These are phyloP conservation scores for Colletotrichum euphorbiae DNA, from an alignment of 2,329 filamentous ascomycete species.

Conservation along the genomic window DNA sequence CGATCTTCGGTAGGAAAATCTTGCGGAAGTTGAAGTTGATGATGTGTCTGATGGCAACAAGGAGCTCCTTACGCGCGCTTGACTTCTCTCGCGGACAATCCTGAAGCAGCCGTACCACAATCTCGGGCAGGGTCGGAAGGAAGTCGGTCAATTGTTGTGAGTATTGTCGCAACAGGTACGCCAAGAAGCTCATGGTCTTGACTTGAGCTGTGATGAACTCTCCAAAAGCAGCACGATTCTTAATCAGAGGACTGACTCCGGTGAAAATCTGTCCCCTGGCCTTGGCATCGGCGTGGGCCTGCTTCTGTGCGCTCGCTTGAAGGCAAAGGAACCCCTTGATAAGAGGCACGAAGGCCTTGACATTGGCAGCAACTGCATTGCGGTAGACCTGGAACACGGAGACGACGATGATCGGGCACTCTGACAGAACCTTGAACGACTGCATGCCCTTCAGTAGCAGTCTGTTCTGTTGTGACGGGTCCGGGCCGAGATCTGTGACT, in stretches of 20 bases:
- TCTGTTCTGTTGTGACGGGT: constrained; percentile 83
- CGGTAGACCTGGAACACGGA: constrained; percentile 97
- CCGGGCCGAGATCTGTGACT: constrained; percentile 82
- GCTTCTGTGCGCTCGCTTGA: constrained; percentile 92
- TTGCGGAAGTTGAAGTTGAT: constrained; percentile 99
- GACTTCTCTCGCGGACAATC: constrained; percentile 97
- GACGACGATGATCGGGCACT: constrained; percentile 98
- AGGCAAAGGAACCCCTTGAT: constrained; percentile 91
- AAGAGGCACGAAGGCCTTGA: constrained; percentile 90
- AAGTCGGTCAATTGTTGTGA: constrained; percentile 90
- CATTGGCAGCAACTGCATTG: constrained; percentile 81
- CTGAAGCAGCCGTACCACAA: constrained; percentile 90
- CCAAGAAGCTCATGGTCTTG: constrained; percentile 98
- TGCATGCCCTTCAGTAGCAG: constrained; percentile 94
- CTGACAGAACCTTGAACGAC: constrained; percentile 97
- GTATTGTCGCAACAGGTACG: constrained; percentile 90
- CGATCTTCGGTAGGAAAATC: constrained; percentile 94
- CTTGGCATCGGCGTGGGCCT: constrained; percentile 87
- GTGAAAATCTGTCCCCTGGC: constrained; percentile 86
- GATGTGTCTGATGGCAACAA: constrained; percentile 97
- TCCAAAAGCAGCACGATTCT: constrained; percentile 92
- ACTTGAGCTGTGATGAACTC: constrained; percentile 98
- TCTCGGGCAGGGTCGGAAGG: constrained; percentile 83
- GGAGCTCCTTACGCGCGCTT: constrained; percentile 89
- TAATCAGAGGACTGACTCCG: constrained; percentile 92